Evolutionary conservation across 371 early-diverging fungal genomes (phyloP), one percentile per base, ranked within the genome.

Genomic region (Gilbertella persicaria): DNA sequence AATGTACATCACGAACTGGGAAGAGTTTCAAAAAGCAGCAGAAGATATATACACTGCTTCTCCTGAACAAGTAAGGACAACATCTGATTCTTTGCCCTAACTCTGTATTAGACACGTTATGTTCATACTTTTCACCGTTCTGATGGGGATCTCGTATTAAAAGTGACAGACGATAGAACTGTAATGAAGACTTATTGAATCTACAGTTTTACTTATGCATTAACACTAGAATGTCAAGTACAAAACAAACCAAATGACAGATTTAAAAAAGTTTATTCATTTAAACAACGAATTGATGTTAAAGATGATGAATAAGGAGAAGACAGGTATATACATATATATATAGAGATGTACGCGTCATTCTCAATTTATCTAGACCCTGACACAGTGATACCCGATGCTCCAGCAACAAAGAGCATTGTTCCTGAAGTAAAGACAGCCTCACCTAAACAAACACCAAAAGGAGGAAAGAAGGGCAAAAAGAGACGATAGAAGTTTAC

Each of bases 21-120:
- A 89, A 60, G 86, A 89, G 43, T 91, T 84, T 61, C 84, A 88
- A 67, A 79, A 80, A 53, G 88, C 88, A 25, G 86, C 80, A 16
- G 86, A 87, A 56, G 86, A 87, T 17, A 72, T 91, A 45, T 89
- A 91, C 60, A 33, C 58, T 41, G 53, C 70, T 37, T 79, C 83
- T 4, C 89, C 91, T 16, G 76, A 79, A 46, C 70, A 61, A 53
- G 91, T 88, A 80, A 66, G n/a, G 5, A 8, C 24, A 28, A 2
- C 7, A 23, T 3, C 12, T 53, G 47, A 7, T 53, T 29, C 5
- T 30, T 21, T 26, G 14, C 24, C 5, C 40, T 9, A 28, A 19
- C 35, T 37, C 28, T 21, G 13, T 21, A 12, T 17, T 56, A 91
- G 89, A 82, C 86, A 38, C 82, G 91, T 23, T 89, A 87, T 64